Evolutionary conservation across 2,329 filamentous ascomycete genomes (phyloP).

Genomic region (Trichoderma pleuroti): DNA sequence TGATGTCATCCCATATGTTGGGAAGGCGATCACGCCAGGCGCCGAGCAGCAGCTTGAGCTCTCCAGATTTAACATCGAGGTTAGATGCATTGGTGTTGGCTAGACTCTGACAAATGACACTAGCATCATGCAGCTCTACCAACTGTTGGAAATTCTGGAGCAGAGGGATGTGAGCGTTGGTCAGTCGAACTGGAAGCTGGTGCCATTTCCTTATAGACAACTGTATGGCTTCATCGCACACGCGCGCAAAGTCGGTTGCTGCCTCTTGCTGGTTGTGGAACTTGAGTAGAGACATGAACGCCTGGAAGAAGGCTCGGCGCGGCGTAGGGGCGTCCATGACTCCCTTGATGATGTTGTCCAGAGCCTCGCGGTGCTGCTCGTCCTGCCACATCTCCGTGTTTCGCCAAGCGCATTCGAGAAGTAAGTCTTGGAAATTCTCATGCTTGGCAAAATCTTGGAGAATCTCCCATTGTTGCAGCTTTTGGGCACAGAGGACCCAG

Average conservation of each 20-base stretch:
- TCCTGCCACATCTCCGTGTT: conserved; percentile 94
- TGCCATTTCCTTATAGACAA: conserved; percentile 98
- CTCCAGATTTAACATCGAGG: conserved; percentile 88
- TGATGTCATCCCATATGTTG: conserved; percentile 99
- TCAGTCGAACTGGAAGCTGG: conserved; percentile 89
- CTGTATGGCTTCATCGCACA: conserved; percentile 96
- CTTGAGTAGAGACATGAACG: conserved; percentile 95
- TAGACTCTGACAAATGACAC: conserved; percentile 90
- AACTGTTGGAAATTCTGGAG: conserved; percentile 97
- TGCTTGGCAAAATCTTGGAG: conserved; percentile 97
- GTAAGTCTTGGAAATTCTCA: conserved; percentile 95
- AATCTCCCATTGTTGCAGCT: conserved; percentile 98
- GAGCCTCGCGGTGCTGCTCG: conserved; percentile 77
- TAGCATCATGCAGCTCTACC: conserved; percentile 95
- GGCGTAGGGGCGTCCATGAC: conserved; percentile 97
- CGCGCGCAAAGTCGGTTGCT: conserved; percentile 74
- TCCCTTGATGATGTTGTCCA: conserved; percentile 92
- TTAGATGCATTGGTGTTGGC: conserved; percentile 79
- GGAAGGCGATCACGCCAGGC: conserved; percentile 94
- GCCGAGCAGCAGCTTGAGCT: conserved; percentile 86
- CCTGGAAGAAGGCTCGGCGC: conserved; percentile 91
- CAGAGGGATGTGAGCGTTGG: conserved; percentile 90
- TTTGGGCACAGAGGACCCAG: conserved; percentile 96
- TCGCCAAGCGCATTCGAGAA: conserved; percentile 93
- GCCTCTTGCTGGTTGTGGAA: conserved; percentile 85